These are phyloP conservation scores for Phytophthora megakarya DNA, from an alignment of 352 stramenopile species.

Conservation along the genomic window DNA sequence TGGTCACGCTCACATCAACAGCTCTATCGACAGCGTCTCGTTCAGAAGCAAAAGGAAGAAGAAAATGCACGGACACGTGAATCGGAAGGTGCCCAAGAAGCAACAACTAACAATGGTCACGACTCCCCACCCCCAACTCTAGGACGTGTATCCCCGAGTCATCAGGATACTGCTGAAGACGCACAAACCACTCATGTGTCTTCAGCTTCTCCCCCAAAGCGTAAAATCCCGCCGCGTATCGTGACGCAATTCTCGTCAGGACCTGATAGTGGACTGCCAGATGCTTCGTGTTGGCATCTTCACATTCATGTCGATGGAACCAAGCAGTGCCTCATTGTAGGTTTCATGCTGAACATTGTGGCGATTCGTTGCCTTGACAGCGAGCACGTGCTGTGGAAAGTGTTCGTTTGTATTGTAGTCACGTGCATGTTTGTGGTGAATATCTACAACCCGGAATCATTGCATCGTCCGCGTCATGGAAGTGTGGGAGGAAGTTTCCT, in stretches of 20 bases:
- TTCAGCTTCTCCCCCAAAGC: conserved; percentile 14
- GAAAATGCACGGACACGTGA: conserved; percentile 27
- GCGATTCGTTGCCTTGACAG: conserved; percentile 63
- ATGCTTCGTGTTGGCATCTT: conserved; percentile 52
- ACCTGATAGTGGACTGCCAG: conserved; percentile 22
- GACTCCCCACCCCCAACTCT: conserved; percentile 15
- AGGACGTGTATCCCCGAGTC: conserved; percentile 2
- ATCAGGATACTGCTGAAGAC: neutral
- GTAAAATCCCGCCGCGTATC: conserved; percentile 41
- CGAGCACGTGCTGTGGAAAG: conserved; percentile 73
- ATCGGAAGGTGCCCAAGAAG: conserved; percentile 10
- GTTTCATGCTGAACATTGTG: conserved; percentile 81
- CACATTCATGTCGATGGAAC: conserved; percentile 62
- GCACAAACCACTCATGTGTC: conserved; percentile 3
- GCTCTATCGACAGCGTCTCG: conserved; percentile 70
- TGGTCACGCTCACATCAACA: conserved; percentile 86
- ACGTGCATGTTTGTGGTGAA: conserved; percentile 50
- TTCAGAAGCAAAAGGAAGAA: conserved; percentile 55
- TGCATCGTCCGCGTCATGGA: conserved; percentile 10
- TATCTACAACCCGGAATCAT: conserved; percentile 55
- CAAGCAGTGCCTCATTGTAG: conserved; percentile 76
- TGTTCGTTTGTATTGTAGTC: conserved; percentile 60
- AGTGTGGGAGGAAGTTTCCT: conserved; percentile 14
- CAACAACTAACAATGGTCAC: conserved; percentile 7
- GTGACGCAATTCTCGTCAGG: conserved; percentile 40